Conservation (phyloP, 2,329 filamentous ascomycete species). For the Trichoderma guizhouense region DNA sequence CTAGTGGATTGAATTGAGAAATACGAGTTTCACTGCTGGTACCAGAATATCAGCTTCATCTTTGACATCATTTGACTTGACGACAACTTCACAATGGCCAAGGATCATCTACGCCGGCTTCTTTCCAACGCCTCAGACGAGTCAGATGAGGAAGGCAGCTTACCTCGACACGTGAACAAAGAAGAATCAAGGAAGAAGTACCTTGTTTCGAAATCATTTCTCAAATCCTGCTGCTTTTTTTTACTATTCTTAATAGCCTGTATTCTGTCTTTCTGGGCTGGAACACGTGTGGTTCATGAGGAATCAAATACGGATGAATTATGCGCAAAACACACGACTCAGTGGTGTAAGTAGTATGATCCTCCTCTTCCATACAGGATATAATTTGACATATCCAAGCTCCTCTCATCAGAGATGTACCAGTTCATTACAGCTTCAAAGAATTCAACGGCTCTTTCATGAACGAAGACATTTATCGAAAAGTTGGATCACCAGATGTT, state of each 20-base stretch:
- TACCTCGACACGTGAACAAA: not conserved
- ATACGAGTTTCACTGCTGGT: not conserved
- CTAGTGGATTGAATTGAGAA: not conserved
- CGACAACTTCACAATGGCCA: not conserved
- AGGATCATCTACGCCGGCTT: slow-evolving; percentile 3
- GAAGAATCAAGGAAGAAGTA: not conserved
- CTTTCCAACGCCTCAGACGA: not conserved
- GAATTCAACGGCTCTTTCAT: slow-evolving; percentile 57
- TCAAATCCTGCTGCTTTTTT: not conserved
- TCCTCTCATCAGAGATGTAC: slow-evolving; percentile 34
- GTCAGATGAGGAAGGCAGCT: slow-evolving; percentile 16
- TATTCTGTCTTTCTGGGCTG: slow-evolving; percentile 15
- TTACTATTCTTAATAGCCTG: not conserved
- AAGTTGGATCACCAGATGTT: slow-evolving; percentile 48
- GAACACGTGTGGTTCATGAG: not conserved
- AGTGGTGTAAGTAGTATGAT: slow-evolving; percentile 34
- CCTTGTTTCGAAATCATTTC: not conserved
- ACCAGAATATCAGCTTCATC: not conserved
- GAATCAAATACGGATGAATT: slow-evolving; percentile 7
- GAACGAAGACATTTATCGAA: slow-evolving; percentile 51
- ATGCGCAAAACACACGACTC: slow-evolving; percentile 34
- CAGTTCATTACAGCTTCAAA: slow-evolving; percentile 31
- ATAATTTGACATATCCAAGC: slow-evolving; percentile 22
- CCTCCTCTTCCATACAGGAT: not conserved
- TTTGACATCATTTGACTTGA: not conserved